Evolutionary conservation across 345 rosid species (phyloP), one percentile per base, ranked within the genome.

Genomic region (Cardamine chenopodiifolia): DNA sequence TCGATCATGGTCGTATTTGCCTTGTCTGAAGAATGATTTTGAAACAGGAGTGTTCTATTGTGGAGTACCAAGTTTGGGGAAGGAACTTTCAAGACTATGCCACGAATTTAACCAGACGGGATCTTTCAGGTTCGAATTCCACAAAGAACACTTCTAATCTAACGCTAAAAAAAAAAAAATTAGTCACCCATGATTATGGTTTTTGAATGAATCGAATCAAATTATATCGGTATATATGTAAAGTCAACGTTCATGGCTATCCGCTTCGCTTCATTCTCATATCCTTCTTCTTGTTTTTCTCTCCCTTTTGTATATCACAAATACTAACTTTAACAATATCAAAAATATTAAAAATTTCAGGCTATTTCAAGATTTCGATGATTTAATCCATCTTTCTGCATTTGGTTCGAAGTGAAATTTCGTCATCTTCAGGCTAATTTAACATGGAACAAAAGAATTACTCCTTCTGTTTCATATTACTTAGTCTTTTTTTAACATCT

Each of bases 11-110:
- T 69, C 0, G 15, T 56, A 17, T 56, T 59, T 40, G 35, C 29
- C 0, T 69, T 18, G 25, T 56, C 35, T 54, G 35, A 70, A 45
- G 25, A 20, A 20, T 18, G 19, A 5, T 53, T 45, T 63, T 35
- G 54, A 26, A 5, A 13, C 60, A 78, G 78, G 81, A 67, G 78
- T 78, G 64, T 78, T 78, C 42, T 78, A 78, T 3, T 78, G 81
- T 66, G 81, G 81, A 60, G 70, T 7, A 61, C 35, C 70, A n/a
- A 73, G 53, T 34, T 73, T 78, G 40, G 78, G 78, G 13, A 72
- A 78, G 29, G 81, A 78, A 53, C 73, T 78, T 8, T 44, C 70
- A 23, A 66, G 23, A 52, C 50, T 78, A 34, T 78, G 81, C 72
- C 68, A 72, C 19, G 64, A 52, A 6, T 78, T 72, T 67, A 78